Conservation (phyloP, 1,139 yeast species). For the Magnusiomyces sp. region DNA sequence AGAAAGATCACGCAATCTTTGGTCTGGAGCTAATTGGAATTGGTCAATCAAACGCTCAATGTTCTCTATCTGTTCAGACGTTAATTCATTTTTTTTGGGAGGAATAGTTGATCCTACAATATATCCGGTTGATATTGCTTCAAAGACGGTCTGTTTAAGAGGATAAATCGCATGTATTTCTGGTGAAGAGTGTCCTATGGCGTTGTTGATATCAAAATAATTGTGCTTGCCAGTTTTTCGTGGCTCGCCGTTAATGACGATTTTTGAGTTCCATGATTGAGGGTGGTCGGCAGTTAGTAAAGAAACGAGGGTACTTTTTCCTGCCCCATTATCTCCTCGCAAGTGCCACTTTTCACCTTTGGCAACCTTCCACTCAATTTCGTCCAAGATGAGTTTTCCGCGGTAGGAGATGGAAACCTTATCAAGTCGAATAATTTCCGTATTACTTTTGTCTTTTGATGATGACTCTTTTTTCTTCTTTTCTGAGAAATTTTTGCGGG, state of each 20-base stretch:
- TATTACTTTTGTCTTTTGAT: constrained; percentile 12
- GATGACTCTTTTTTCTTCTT: background rate
- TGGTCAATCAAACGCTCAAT: constrained; percentile 28
- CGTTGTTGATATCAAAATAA: constrained; percentile 68
- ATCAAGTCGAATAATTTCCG: constrained; percentile 46
- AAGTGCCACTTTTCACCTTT: constrained; percentile 83
- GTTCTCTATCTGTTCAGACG: constrained; percentile 30
- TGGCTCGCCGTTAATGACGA: constrained; percentile 56
- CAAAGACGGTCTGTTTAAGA: constrained; percentile 39
- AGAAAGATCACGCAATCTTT: constrained; percentile 44
- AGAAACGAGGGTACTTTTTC: constrained; percentile 81
- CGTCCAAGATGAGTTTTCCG: constrained; percentile 48
- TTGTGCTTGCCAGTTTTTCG: constrained; percentile 68
- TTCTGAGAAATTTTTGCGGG: background rate
- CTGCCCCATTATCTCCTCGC: constrained; percentile 84
- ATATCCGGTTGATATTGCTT: constrained; percentile 68
- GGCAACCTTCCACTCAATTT: constrained; percentile 58
- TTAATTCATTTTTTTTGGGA: constrained; percentile 30
- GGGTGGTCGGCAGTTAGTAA: constrained; percentile 92
- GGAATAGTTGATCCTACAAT: constrained; percentile 51
- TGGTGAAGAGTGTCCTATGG: constrained; percentile 86
- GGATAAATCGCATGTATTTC: constrained; percentile 86
- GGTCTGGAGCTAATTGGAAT: constrained; percentile 32
- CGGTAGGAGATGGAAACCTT: constrained; percentile 60
- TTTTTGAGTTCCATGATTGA: constrained; percentile 77